Percentiles rank a stretch among this genome's conserved stretches.
These are phyloP conservation scores for Suhomyces tanzawaensis DNA, from an alignment of 805 yeast genomes.

Conservation along the genomic window DNA sequence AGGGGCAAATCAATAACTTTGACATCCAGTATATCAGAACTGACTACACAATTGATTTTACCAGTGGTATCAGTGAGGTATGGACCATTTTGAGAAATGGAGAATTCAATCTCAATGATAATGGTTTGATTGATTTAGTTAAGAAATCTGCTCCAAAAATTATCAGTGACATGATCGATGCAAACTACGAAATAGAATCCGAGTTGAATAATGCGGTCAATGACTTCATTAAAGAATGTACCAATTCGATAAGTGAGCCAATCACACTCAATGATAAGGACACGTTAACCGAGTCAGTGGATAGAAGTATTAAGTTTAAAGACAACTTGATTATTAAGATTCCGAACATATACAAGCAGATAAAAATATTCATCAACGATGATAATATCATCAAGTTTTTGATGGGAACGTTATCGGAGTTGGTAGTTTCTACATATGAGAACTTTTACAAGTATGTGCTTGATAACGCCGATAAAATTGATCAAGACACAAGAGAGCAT, in stretches of 20 bases:
- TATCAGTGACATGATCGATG: conserved; percentile 80
- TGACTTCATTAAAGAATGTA: conserved; percentile 56
- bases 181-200: conserved; percentile 63
- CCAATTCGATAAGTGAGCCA: conserved; percentile 48
- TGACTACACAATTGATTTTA: conserved; percentile 77
- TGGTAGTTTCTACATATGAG: conserved; percentile 57
- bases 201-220: conserved; percentile 72
- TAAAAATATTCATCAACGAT: conserved; percentile 57
- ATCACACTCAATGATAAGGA: conserved; percentile 18
- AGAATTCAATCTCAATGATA: conserved; percentile 34
- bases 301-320: conserved; percentile 42
- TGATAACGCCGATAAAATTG: conserved; percentile 19
- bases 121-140: conserved; percentile 49
- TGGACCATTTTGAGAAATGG: conserved; percentile 37
- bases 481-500: conserved; percentile 21
- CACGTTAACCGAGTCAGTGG: conserved; percentile 21
- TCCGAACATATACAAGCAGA: conserved; percentile 53
- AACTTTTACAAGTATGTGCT: conserved; percentile 42
- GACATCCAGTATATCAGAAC: conserved; percentile 75
- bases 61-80: conserved; percentile 58
- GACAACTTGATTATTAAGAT: conserved; percentile 51
- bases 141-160: conserved; percentile 75
- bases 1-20: conserved; percentile 65
- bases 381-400: conserved; percentile 35
- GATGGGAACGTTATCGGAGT: conserved; percentile 40